Base-by-base conservation (phyloP, 306 rosid genomes). In the Dalbergia cochinchinensis region DNA sequence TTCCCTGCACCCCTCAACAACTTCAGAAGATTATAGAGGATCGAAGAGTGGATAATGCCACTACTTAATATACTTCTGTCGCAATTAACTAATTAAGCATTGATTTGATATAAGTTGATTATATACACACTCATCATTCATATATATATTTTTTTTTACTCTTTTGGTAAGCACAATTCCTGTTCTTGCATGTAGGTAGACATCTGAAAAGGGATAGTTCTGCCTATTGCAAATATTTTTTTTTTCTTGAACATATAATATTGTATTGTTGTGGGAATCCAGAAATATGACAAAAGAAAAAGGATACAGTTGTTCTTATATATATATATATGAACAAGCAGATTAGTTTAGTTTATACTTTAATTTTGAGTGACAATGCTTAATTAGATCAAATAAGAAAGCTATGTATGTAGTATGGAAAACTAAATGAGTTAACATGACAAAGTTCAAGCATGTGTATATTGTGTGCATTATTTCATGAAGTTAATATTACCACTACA, bases 1-100 rank as follows among this genome's bases (percentile, higher is more conserved):
- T 93, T 3, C 97, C 97, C 6, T 93, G 94, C 78, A 71, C 16
- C 1, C 94, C 94, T 5, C 87, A 82, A 45, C 88, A 88, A 60
- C 82, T 93, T 69, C 88, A 78, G 50, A 87, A 82, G 48, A 89
- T 93, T 67, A 65, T 93, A 18, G 81, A 86, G 19, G 78, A 74
- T 68, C 67, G 71, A 44, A 68, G 62, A 78, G 26, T 51, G 51
- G 22, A 58, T 13, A 71, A 9, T 57, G 6, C 33, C 6, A 22
- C 18, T 35, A 1, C 47, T 5, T 55, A 70, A 26, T 26, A 63
- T 73, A 62, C 14, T 66, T 73, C 6, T 50, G 19, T 67, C 4
- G 5, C 58, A 14, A 13, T 51, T 51, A 10, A 13, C 31, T 26
- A 26, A 26, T 26, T 50, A 50, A 13, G 18, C 58, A 13, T 51